Evolutionary conservation across 2,329 filamentous ascomycete genomes (phyloP).

Genomic region (Sporothrix inflata): DNA sequence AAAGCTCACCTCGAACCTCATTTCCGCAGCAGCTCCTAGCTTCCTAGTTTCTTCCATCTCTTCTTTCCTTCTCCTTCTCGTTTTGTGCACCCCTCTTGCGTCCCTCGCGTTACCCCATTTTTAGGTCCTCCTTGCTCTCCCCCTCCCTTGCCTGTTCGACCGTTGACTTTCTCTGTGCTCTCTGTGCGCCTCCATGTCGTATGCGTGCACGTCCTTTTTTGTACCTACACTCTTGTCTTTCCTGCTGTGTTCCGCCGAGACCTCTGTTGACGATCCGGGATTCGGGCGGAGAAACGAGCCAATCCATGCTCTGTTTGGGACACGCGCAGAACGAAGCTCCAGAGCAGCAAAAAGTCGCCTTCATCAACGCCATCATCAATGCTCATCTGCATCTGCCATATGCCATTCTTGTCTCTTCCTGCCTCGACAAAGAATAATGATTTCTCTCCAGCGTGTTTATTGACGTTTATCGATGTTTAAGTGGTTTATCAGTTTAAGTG

Average conservation of each 20-base stretch:
- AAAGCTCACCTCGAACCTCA: background rate
- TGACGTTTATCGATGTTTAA: background rate
- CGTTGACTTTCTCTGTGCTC: constrained; percentile 5
- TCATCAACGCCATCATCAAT: background rate
- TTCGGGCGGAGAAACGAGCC: background rate
- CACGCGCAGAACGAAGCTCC: background rate
- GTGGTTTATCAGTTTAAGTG: background rate
- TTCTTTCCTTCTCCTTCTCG: background rate
- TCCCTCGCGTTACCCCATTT: constrained; percentile 14
- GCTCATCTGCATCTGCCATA: background rate
- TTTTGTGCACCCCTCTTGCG: background rate
- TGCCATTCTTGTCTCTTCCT: background rate
- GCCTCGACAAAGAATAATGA: background rate
- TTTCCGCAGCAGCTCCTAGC: constrained; percentile 18
- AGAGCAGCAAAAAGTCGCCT: background rate
- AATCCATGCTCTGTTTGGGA: background rate
- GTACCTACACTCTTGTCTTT: background rate
- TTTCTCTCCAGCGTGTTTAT: background rate
- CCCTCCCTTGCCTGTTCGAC: constrained; percentile 23
- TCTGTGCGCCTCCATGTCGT: background rate
- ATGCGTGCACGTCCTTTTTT: background rate
- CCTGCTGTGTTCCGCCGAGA: constrained; percentile 22
- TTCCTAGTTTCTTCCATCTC: background rate
- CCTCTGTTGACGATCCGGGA: constrained; percentile 14
- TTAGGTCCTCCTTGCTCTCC: background rate